Evolutionary conservation across 2,329 filamentous ascomycete genomes (phyloP).

Genomic region (Hypomyces perniciosus): DNA sequence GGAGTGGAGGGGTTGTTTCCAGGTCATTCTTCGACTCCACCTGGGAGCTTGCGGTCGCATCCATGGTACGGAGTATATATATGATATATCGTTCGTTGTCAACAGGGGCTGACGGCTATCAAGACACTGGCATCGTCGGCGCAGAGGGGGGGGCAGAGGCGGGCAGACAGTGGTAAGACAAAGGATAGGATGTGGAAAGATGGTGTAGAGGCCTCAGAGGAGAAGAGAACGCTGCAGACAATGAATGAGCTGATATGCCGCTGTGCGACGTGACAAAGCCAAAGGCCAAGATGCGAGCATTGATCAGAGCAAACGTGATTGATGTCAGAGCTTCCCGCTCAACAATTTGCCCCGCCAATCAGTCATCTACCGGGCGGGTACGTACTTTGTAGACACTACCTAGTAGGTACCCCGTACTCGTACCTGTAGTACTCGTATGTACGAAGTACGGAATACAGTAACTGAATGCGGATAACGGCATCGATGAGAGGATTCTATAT

Average conservation of each 20-base stretch:
- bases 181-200: not conserved
- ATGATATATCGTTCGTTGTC: too few species aligned
- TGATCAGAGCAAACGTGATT: constrained; percentile 4
- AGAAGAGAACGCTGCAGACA: not conserved
- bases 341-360: not conserved
- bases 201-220: too few species aligned
- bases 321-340: constrained; percentile 11
- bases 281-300: not conserved
- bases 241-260: not conserved
- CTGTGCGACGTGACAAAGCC: not conserved
- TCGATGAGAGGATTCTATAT: too few species aligned
- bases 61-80: not conserved
- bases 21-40: not conserved
- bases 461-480: too few species aligned
- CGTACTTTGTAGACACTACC: not conserved
- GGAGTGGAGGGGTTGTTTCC: constrained; percentile 10
- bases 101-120: too few species aligned
- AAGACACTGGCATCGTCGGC: too few species aligned
- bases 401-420: not conserved
- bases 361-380: not conserved
- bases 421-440: too few species aligned
- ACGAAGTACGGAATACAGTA: too few species aligned
- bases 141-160: too few species aligned
- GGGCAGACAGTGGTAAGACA: not conserved
- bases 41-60: not conserved